Base-by-base conservation (phyloP, 495 filamentous ascomycete genomes). In the Hypomontagnella monticulosa region DNA sequence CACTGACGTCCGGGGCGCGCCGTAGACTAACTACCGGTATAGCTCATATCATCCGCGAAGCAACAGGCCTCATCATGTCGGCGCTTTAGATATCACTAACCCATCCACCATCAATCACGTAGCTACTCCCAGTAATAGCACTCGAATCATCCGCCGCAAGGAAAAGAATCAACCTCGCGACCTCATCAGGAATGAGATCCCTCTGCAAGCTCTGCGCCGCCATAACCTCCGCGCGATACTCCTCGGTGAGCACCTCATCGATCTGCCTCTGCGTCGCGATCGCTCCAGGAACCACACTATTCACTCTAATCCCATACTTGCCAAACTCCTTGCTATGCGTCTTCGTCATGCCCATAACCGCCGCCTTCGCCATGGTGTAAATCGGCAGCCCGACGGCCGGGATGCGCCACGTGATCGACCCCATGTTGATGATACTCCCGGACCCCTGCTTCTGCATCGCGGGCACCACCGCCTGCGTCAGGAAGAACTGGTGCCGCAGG, bases 241-340 rank as follows among this genome's bases (percentile, higher is more conserved):
- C 80, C 6, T 66, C 64, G 38, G 77, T 82, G 40, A 80, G 50
- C 4, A 82, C 76, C 58, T 80, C 76, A 6, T 73, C 66, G 37
- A 72, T 79, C 73, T 82, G 78, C 23, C 79, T 61, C 69, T 78
- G 68, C 50, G 75, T 77, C 14, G 73, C 73, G 20, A 77, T 71
- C 1, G 71, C 56, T 2, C 75, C 75, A 70, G 83, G 84, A 38
- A 82, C 81, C 43, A 86, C 77, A 15, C 80, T 79, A 72, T 90
- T 90, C 7, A 89, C 81, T 44, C 87, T 57, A 49, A 89, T 80
- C 2, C 71, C 78, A 27, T 73, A 77, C 9, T 27, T 40, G 2
- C 84, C 84, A 20, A 80, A 81, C 74, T 89, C 87, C 60, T 80
- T 82, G 6, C 85, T 84, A 32, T 83, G 84, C 44, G 76, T 79